Conservation (phyloP, 2,329 filamentous ascomycete species). For the Penicillium nordicum region DNA sequence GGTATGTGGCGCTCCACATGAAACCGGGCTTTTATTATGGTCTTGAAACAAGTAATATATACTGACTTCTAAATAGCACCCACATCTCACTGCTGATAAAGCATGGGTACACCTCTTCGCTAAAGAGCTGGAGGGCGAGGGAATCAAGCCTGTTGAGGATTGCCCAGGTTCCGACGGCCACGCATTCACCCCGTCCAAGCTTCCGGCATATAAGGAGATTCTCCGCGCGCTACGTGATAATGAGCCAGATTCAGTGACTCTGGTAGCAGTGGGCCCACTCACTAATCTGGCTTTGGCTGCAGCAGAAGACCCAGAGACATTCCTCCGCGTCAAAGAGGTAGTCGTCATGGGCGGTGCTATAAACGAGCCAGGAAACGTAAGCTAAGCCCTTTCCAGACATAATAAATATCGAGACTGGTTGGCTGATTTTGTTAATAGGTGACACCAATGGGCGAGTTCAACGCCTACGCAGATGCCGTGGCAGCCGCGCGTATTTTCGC, state of each 20-base stretch:
- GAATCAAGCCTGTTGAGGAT: conserved; percentile 47
- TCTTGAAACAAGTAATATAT: neutral
- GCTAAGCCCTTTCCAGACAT: neutral
- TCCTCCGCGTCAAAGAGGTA: conserved; percentile 83
- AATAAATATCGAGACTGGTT: neutral
- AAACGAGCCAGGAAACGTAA: conserved; percentile 71
- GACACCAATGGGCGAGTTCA: conserved; percentile 86
- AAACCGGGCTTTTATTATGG: neutral
- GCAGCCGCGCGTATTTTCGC: conserved; percentile 75
- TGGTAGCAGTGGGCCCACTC: conserved; percentile 83
- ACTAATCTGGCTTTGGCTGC: conserved; percentile 93
- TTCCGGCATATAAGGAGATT: conserved; percentile 78
- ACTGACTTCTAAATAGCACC: conserved; percentile 50
- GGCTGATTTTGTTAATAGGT: conserved; percentile 32
- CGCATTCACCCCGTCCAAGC: conserved; percentile 72
- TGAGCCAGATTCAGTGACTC: conserved; percentile 78
- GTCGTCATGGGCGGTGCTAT: conserved; percentile 94
- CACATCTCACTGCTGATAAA: conserved; percentile 69
- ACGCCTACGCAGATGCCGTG: conserved; percentile 82
- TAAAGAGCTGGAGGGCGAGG: conserved; percentile 39
- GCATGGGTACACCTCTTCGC: conserved; percentile 70
- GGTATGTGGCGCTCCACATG: conserved; percentile 29
- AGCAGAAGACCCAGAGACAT: conserved; percentile 81
- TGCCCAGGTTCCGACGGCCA: conserved; percentile 36
- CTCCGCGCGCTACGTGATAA: conserved; percentile 80